These are phyloP conservation scores for Dichomitus squalens DNA, from an alignment of 1,284 basidiomycete species.

Conservation along the genomic window DNA sequence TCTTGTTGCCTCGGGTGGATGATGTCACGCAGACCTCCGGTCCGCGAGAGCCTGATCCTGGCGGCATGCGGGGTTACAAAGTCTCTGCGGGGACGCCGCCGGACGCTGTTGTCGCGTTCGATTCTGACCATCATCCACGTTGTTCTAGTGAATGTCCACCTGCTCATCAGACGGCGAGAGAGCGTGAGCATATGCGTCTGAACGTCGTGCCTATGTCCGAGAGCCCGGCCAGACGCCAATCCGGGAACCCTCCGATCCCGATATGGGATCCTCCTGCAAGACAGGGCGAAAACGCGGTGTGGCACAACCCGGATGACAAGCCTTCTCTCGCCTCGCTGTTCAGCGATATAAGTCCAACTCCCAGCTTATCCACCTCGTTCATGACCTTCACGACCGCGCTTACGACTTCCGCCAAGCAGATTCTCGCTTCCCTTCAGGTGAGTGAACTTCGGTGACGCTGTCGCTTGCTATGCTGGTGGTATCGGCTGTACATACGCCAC, in stretches of 20 bases:
- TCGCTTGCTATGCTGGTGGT: not conserved
- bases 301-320: slow-evolving; percentile 12
- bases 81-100: not conserved
- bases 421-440: not conserved
- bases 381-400: not conserved
- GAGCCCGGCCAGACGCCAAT: not conserved
- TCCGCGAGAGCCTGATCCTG: too few species aligned
- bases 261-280: slow-evolving; percentile 20
- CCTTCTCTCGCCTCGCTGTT: slow-evolving; percentile 12
- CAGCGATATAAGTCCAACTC: slow-evolving; percentile 6
- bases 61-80: not conserved
- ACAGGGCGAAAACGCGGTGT: slow-evolving; percentile 9
- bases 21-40: too few species aligned
- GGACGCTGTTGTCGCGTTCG: not conserved
- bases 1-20: too few species aligned
- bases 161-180: not conserved
- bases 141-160: not conserved
- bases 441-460: not conserved
- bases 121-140: not conserved
- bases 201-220: not conserved
- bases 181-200: not conserved
- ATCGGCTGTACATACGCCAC: too few species aligned
- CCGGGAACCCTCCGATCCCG: slow-evolving; percentile 14
- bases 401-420: not conserved
- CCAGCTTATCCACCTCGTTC: slow-evolving; percentile 3